Evolutionary conservation across 2,329 filamentous ascomycete genomes (phyloP), one percentile per base, ranked within the genome.

Genomic region (Myotisia sp.): DNA sequence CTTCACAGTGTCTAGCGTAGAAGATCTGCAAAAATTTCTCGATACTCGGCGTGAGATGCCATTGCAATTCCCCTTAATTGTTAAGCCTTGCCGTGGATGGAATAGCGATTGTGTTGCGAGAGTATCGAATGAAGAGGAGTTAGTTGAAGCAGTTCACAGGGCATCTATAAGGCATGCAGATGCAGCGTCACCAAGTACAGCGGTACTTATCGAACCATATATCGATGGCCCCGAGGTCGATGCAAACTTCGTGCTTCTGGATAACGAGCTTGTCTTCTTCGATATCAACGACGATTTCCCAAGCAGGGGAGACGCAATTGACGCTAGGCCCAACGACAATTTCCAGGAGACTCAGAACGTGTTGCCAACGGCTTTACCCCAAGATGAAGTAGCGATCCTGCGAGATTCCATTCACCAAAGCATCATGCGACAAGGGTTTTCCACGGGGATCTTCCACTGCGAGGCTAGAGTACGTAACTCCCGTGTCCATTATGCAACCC

Each of bases 201-300:
- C 46, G 5, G 44, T 61, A 12, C 44, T 63, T 2, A 43, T 64
- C 1, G 59, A 64, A 35, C 41, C 45, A 7, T 64, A 63, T 35
- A 40, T 55, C 13, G 50, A 54, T 5, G 61, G 60, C 0, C 61
- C 60, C 0, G 61, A 64, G 37, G 46, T 64, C 1, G 60, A 63
- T 37, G 55, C 49, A 29, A 63, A 63, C 42, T 46, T 65, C 17
- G 48, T 59, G 4, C 34, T 64, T 1, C 43, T 46, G 9, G 46
- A 63, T 30, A 59, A 58, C 1, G 44, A 62, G 23, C 27, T 63
- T 2, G 37, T 64, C 3, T 64, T 62, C 41, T 54, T 41, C 37
- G 56, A 64, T 23, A 42, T 61, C 3, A 42, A 42, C 5, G 59
- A 64, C 34, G 52, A 62, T 29, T 56, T 59, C 33, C 59, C 60